Base-by-base conservation (phyloP, 2,329 filamentous ascomycete species). In the Clonostachys sp. region DNA sequence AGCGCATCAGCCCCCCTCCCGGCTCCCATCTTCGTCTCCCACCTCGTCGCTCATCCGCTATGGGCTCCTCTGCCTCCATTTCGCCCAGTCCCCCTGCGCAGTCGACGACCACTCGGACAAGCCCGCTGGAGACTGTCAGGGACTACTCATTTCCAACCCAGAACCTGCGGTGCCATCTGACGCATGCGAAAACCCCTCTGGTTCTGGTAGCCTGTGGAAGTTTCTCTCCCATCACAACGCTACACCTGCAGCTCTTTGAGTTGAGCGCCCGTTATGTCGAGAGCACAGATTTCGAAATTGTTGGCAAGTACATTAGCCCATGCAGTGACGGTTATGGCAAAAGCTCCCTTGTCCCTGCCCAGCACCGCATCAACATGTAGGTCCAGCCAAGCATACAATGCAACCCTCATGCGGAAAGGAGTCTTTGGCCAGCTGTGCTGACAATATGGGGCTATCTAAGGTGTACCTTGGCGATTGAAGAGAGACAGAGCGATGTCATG, bases 161-260 rank as follows among this genome's bases (percentile, higher is more conserved):
- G 51, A 71, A 81, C 20, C 72, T 86, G 45, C 74, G 74, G 60
- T 73, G 70, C 50, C 67, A 68, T 35, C 74, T 84, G 52, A 72
- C 65, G 34, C 72, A 81, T 51, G 61, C 75, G 16, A 81, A 78
- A 62, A 82, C 73, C 16, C 83, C 83, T n/a, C 71, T 87, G 24
- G 80, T 86, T 5, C 75, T 86, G 45, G 80, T 86, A 44, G 82
- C 83, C 41, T 86, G 83, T 57, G 83, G 79, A 44, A 78, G 74
- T 60, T 90, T 89, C 67, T 87, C 83, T 0, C 86, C 86, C n/a
- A 81, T 84, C 46, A 87, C 84, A 5, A 86, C 85, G 58, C 76
- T 89, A 30, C 87, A 91, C 62, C 71, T 91, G 51, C 83, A 87
- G 62, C 91, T 91, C 84, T 91, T 91, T 61, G 86, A 89, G 59